phyloP scores from a whole-genome alignment of 2,329 filamentous ascomycete species.

The Monosporascus ibericus region DNA sequence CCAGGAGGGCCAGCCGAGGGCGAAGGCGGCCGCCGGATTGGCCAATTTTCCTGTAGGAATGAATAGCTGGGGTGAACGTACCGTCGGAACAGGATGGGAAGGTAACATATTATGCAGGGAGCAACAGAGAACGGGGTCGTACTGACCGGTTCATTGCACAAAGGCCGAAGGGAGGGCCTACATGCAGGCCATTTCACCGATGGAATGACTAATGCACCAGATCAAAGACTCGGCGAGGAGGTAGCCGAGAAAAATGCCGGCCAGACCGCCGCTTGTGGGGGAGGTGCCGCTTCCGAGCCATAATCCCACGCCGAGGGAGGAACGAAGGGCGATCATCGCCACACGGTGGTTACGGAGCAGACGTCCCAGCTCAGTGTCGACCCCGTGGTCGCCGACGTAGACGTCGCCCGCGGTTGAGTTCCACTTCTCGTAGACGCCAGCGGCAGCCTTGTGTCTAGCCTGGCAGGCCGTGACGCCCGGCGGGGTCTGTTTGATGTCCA shows the following conservation, averaged over 20 bases:
- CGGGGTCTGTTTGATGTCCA: no score
- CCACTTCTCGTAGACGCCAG: constrained; percentile 18
- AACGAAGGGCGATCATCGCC: constrained; percentile 46
- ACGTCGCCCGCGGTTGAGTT: constrained; percentile 9
- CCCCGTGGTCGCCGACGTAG: constrained; percentile 10
- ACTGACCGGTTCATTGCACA: constrained; percentile 35
- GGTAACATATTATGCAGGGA: no score
- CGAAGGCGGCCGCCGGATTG: constrained; percentile 34
- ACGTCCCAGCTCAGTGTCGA: constrained; percentile 29
- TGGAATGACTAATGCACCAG: constrained; percentile 39
- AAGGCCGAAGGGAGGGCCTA: constrained; percentile 40
- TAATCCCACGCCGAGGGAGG: constrained; percentile 40
- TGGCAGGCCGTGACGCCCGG: constrained; percentile 20
- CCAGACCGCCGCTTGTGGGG: constrained; percentile 34
- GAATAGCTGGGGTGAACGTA: no score
- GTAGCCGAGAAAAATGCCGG: constrained; percentile 38
- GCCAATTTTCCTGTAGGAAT: constrained; percentile 31
- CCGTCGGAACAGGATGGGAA: no score
- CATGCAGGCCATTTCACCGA: constrained; percentile 40
- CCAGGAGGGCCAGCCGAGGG: constrained; percentile 42
- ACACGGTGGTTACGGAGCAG: constrained; percentile 39
- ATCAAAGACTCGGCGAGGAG: constrained; percentile 39
- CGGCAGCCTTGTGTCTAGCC: constrained; percentile 17
- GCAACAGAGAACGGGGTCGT: neutral
- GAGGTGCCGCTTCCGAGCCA: constrained; percentile 40